Conservation (phyloP, 139 green algal genomes). For the Coelastrella sp. region DNA sequence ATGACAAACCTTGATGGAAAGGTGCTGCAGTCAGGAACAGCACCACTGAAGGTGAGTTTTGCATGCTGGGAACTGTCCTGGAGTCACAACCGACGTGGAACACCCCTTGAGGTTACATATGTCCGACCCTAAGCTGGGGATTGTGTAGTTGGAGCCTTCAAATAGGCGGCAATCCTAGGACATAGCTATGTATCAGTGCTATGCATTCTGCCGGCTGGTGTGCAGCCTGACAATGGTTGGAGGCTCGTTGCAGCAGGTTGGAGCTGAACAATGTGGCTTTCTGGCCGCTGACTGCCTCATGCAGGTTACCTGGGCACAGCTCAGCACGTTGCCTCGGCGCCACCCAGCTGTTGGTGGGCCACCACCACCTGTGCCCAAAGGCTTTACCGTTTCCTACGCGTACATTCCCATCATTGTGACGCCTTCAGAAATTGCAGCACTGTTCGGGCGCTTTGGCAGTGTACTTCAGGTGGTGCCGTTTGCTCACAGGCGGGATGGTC, state of each 20-base stretch:
- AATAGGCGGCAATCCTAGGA: no score
- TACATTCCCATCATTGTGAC: conserved; percentile 35
- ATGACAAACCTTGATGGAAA: conserved; percentile 46
- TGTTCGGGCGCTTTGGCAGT: conserved; percentile 41
- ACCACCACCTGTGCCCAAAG: conserved; percentile 4
- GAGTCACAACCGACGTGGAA: no score
- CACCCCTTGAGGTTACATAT: no score
- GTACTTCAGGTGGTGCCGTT: conserved; percentile 51
- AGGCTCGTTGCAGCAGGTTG: not conserved
- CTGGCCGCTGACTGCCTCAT: no score
- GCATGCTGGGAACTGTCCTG: no score
- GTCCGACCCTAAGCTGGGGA: no score
- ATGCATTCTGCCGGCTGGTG: no score
- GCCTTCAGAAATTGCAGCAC: conserved; percentile 25
- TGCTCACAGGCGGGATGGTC: conserved; percentile 37
- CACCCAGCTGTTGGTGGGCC: conserved; percentile 19
- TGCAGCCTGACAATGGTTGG: not conserved
- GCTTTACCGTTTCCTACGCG: conserved; percentile 40
- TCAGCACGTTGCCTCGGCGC: conserved; percentile 37
- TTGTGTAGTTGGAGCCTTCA: no score
- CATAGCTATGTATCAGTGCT: no score
- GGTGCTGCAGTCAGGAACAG: conserved; percentile 36
- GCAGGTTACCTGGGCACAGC: conserved; percentile 51
- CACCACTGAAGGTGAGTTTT: conserved; percentile 48
- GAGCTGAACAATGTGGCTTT: no score